These are phyloP conservation scores for Colletotrichum shisoi DNA, from an alignment of 2,329 filamentous ascomycete genomes.

Conservation along the genomic window DNA sequence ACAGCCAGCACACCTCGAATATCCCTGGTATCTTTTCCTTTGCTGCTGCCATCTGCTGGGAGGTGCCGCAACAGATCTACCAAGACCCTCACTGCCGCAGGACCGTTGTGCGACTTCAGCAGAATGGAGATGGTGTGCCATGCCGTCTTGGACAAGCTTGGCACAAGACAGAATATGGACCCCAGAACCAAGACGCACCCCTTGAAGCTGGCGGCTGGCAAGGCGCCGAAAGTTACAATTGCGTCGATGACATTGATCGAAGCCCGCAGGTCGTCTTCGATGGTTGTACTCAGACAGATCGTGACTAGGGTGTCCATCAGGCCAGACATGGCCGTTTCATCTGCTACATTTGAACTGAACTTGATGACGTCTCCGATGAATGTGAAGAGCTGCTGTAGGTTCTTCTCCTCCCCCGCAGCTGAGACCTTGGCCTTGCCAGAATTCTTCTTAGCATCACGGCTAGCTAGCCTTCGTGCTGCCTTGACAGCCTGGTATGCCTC, in stretches of 20 bases:
- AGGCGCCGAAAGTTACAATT: conserved; percentile 74
- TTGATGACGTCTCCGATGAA: conserved; percentile 75
- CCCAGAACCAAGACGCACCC: conserved; percentile 75
- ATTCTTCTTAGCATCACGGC: conserved; percentile 51
- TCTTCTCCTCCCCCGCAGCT: conserved; percentile 64
- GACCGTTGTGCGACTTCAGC: conserved; percentile 76
- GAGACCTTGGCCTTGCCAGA: conserved; percentile 52
- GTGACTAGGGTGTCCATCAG: conserved; percentile 69
- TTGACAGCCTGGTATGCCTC: conserved; percentile 63
- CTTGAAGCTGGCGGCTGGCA: conserved; percentile 69
- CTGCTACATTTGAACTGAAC: conserved; percentile 75
- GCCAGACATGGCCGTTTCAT: conserved; percentile 66
- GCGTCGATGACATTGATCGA: conserved; percentile 74
- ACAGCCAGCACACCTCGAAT: conserved; percentile 70
- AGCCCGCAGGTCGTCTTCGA: conserved; percentile 69
- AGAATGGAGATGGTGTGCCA: conserved; percentile 77
- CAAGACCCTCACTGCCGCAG: conserved; percentile 71
- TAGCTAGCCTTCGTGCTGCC: conserved; percentile 59
- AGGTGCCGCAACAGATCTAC: conserved; percentile 67
- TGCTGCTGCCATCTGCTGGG: conserved; percentile 53
- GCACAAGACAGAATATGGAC: conserved; percentile 73
- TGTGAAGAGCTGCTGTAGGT: conserved; percentile 69
- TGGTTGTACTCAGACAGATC: conserved; percentile 73
- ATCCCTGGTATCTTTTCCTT: conserved; percentile 63
- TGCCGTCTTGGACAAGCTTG: conserved; percentile 66